Evolutionary conservation across 2,329 filamentous ascomycete genomes (phyloP).

Genomic region (Penicillium sp.): DNA sequence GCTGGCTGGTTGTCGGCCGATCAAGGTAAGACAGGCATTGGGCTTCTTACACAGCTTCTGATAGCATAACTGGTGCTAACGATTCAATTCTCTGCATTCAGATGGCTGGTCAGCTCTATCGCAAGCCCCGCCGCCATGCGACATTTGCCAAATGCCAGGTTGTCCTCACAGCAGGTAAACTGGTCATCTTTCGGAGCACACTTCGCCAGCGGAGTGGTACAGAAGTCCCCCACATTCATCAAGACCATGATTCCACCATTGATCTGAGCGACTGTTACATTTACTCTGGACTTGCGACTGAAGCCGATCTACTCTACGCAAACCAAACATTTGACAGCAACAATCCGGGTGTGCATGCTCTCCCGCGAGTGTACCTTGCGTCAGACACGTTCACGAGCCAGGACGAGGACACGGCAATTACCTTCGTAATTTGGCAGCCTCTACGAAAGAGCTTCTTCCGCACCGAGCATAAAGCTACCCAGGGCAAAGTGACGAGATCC

Average conservation of each 20-base stretch:
- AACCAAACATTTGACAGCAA: constrained; percentile 61
- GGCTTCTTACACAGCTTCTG: no score
- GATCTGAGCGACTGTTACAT: constrained; percentile 60
- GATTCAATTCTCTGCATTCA: not conserved
- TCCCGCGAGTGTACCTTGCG: constrained; percentile 54
- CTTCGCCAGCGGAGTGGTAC: constrained; percentile 51
- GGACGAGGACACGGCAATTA: constrained; percentile 61
- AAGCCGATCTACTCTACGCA: constrained; percentile 57
- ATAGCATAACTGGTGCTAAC: no score
- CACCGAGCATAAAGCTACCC: constrained; percentile 34
- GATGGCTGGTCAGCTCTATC: constrained; percentile 57
- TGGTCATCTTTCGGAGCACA: constrained; percentile 58
- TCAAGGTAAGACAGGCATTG: constrained; percentile 32
- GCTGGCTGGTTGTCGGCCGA: constrained; percentile 56
- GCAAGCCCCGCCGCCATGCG: constrained; percentile 57
- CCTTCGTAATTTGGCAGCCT: constrained; percentile 62
- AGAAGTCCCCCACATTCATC: constrained; percentile 55
- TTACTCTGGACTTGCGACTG: constrained; percentile 58
- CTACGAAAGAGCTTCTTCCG: constrained; percentile 53
- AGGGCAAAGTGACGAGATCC: constrained; percentile 40
- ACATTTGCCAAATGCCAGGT: constrained; percentile 58
- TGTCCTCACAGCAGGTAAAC: constrained; percentile 54
- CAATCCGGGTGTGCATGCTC: constrained; percentile 52
- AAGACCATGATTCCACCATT: constrained; percentile 54
- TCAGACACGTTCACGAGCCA: constrained; percentile 56